These are phyloP conservation scores for Ambrosia hybrid DNA, from an alignment of 140 eudicot genomes.

Conservation along the genomic window DNA sequence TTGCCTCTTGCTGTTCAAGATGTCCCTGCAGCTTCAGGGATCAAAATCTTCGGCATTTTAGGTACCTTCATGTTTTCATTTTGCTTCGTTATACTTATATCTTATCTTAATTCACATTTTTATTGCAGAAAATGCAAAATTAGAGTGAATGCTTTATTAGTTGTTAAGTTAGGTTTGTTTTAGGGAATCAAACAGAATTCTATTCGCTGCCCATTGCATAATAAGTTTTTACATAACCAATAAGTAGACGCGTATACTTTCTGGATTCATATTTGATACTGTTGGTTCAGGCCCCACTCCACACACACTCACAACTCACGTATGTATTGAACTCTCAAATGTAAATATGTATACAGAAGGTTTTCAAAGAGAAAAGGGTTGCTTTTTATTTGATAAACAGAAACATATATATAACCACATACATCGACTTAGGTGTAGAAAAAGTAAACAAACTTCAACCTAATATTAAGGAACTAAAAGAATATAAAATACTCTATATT, in stretches of 20 bases:
- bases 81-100: neutral
- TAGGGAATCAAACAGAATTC: neutral
- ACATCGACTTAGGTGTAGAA: too few species aligned
- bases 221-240: neutral
- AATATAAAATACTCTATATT: too few species aligned
- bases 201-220: neutral
- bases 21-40: conserved; percentile 92
- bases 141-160: neutral
- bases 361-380: too few species aligned
- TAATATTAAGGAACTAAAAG: too few species aligned
- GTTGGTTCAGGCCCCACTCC: too few species aligned
- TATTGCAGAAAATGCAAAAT: neutral
- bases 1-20: conserved; percentile 92
- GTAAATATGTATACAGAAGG: too few species aligned
- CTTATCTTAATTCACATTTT: neutral
- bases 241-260: neutral
- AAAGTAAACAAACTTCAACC: too few species aligned
- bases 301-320: too few species aligned
- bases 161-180: conserved; percentile 5
- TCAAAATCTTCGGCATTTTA: conserved; percentile 67
- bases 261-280: neutral
- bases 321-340: too few species aligned
- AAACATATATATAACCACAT: too few species aligned
- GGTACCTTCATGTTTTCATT: conserved; percentile 41
- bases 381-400: too few species aligned